phyloP scores from a whole-genome alignment of 768 basidiomycete genomes.

The Mycena epipterygia region DNA sequence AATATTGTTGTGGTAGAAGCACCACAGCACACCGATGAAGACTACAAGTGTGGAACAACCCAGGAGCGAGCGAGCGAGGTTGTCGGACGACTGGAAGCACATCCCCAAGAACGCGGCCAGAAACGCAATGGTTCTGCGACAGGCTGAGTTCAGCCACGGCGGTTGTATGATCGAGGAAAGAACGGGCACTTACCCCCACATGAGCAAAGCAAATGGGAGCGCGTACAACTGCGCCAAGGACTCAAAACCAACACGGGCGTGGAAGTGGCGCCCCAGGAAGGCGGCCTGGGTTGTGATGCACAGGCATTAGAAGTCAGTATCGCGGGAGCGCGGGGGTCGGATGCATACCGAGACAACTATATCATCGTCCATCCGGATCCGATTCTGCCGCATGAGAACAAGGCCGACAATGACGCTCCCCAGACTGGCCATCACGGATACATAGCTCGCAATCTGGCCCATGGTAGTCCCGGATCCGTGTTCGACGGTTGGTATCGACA shows the following conservation, averaged over 20 bases:
- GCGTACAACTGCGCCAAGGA: slow-evolving; percentile 45
- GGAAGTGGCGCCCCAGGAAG: neutral
- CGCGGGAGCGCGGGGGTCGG: neutral
- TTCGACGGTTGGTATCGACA: slow-evolving; percentile 55
- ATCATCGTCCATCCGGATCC: neutral
- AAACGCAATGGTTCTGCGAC: slow-evolving; percentile 42
- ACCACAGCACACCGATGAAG: slow-evolving; percentile 40
- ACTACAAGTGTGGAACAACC: slow-evolving; percentile 25
- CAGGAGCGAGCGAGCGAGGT: slow-evolving; percentile 33
- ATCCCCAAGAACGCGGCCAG: slow-evolving; percentile 42
- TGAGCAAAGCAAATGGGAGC: slow-evolving; percentile 45
- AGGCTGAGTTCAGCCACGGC: neutral
- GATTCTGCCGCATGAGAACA: slow-evolving; percentile 6
- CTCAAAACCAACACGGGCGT: slow-evolving; percentile 32
- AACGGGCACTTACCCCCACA: slow-evolving; percentile 42
- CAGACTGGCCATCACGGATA: slow-evolving; percentile 21
- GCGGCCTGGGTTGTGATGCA: neutral
- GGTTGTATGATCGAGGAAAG: neutral
- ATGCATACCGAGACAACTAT: slow-evolving; percentile 3
- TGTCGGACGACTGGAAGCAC: slow-evolving; percentile 42
- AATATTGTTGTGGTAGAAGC: no score
- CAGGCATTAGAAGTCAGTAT: neutral
- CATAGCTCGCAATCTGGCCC: slow-evolving; percentile 18
- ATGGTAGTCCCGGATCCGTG: neutral
- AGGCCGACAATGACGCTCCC: slow-evolving; percentile 23